Percentiles rank a stretch among this genome's conserved stretches.
Conservation (phyloP, 1,139 yeast genomes). For the Torulaspora pretoriensis region DNA sequence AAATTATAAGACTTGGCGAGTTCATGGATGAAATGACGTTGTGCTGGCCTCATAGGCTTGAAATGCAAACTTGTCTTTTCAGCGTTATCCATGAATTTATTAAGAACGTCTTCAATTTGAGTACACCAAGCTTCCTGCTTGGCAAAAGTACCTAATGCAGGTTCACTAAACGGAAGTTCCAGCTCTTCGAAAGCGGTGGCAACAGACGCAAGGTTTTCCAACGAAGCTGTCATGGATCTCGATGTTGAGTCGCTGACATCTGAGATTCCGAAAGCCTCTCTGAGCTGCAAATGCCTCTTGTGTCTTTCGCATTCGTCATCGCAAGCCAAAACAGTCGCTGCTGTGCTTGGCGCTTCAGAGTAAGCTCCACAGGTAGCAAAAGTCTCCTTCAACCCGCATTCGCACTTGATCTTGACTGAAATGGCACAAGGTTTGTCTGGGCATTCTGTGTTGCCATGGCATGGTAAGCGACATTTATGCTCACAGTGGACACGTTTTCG, state of each 20-base stretch:
- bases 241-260: conserved; percentile 12
- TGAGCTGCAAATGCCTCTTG: conserved; percentile 57
- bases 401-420: conserved; percentile 50
- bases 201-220: conserved; percentile 23
- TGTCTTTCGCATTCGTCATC: conserved; percentile 65
- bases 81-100: conserved; percentile 44
- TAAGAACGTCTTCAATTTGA: conserved; percentile 52
- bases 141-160: conserved; percentile 42
- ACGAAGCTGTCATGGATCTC: conserved; percentile 22
- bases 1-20: conserved; percentile 57
- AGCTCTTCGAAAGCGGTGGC: conserved; percentile 30
- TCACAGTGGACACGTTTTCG: conserved; percentile 51
- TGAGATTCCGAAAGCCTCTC: conserved; percentile 52
- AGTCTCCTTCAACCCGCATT: conserved; percentile 55
- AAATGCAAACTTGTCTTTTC: conserved; percentile 47
- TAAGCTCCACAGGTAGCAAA: conserved; percentile 53
- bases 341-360: conserved; percentile 25
- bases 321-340: conserved; percentile 46
- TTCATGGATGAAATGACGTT: conserved; percentile 67
- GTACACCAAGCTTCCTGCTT: conserved; percentile 63
- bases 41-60: conserved; percentile 66
- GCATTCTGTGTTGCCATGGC: conserved; percentile 62
- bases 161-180: conserved; percentile 42
- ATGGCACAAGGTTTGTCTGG: conserved; percentile 51
- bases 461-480: conserved; percentile 56